Percentiles rank a stretch among this genome's conserved stretches.
Conservation (phyloP, 352 stramenopile genomes). For the Globisporangium barbulae region DNA sequence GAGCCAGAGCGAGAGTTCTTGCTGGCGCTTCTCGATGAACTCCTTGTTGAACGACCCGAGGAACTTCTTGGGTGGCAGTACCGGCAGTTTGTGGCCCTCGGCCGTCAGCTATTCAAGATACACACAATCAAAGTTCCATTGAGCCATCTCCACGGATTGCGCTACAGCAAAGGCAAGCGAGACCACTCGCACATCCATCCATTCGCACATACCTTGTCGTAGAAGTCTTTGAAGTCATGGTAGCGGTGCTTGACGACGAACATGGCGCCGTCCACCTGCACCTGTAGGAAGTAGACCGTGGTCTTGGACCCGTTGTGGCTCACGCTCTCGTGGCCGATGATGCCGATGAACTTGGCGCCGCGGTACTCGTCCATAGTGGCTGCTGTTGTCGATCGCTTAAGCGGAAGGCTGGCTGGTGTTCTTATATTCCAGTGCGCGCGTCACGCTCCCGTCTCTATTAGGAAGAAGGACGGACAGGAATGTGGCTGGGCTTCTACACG, state of each 20-base stretch:
- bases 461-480: not conserved
- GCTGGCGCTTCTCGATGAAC: constrained; percentile 88
- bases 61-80: constrained; percentile 87
- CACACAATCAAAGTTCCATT: not conserved
- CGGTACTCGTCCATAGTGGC: constrained; percentile 51
- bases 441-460: not conserved
- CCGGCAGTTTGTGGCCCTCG: constrained; percentile 75
- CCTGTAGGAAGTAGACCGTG: constrained; percentile 83
- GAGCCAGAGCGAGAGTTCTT: constrained; percentile 86
- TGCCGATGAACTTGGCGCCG: constrained; percentile 75
- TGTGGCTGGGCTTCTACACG: no score
- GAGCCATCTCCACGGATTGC: not conserved
- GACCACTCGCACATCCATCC: not conserved
- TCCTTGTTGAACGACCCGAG: constrained; percentile 88
- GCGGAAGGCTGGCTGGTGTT: not conserved
- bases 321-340: constrained; percentile 85
- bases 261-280: constrained; percentile 73
- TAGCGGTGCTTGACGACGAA: constrained; percentile 83
- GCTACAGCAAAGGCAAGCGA: not conserved
- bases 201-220: constrained; percentile 60
- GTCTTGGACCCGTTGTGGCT: constrained; percentile 87
- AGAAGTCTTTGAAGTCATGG: constrained; percentile 87
- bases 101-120: constrained; percentile 41
- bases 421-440: constrained; percentile 2
- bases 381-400: not conserved